phyloP scores from a whole-genome alignment of 345 rosid genomes.

The Cochlearia excelsa region DNA sequence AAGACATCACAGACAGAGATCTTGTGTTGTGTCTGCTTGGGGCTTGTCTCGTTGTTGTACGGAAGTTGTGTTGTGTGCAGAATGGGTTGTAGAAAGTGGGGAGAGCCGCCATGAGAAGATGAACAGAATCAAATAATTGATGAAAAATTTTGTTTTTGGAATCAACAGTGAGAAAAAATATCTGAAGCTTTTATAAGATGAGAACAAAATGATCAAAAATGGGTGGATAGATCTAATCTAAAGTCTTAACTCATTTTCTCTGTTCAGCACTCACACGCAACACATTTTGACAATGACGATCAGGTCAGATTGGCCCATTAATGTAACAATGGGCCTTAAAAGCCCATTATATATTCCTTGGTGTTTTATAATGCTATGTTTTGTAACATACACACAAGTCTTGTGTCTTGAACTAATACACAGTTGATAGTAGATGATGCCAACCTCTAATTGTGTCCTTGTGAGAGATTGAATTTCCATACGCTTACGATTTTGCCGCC shows the following conservation, averaged over 20 bases:
- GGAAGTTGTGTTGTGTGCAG: slow-evolving; percentile 21
- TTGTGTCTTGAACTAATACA: too few species aligned
- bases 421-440: too few species aligned
- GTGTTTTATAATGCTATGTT: too few species aligned
- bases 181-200: slow-evolving; percentile 15
- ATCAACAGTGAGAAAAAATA: slow-evolving; percentile 14
- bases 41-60: slow-evolving; percentile 18
- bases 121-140: slow-evolving; percentile 27
- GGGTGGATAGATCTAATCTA: background rate
- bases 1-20: slow-evolving; percentile 26
- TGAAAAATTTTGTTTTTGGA: slow-evolving; percentile 3
- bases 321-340: too few species aligned
- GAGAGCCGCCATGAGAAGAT: slow-evolving; percentile 26
- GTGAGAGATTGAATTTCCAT: slow-evolving; percentile 54
- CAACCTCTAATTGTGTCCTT: background rate
- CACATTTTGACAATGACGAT: too few species aligned
- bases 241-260: too few species aligned
- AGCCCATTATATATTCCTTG: too few species aligned
- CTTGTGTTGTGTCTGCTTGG: slow-evolving; percentile 16
- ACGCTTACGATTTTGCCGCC: slow-evolving; percentile 52
- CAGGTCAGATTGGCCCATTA: too few species aligned
- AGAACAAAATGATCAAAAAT: slow-evolving; percentile 18
- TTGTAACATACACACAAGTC: too few species aligned
- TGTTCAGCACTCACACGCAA: too few species aligned
- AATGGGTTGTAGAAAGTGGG: slow-evolving; percentile 34